Percentiles rank a stretch among this genome's conserved stretches.
Evolutionary conservation across 139 green algal species (phyloP).

Genomic region (Axilococcus clingmanii): DNA sequence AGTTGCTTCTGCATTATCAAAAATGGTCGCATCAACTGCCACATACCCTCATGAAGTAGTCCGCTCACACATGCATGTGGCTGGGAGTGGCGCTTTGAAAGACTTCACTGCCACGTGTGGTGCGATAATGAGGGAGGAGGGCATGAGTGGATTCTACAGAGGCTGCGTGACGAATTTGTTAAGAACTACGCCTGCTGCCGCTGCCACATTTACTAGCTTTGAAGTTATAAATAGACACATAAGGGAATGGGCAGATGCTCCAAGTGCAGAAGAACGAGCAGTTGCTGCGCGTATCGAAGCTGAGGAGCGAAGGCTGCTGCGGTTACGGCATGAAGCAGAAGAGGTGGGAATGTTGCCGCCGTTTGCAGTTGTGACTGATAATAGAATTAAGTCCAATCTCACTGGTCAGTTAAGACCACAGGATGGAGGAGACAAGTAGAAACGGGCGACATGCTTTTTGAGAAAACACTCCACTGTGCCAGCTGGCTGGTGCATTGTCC

Average conservation of each 20-base stretch:
- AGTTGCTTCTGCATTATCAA: constrained; percentile 66
- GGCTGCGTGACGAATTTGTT: constrained; percentile 88
- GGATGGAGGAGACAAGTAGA: not conserved
- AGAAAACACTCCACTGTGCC: not conserved
- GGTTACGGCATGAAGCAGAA: constrained; percentile 1
- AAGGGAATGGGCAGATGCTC: constrained; percentile 17
- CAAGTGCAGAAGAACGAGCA: not conserved
- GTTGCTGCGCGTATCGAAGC: not conserved
- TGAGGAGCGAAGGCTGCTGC: not conserved
- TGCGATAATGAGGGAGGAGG: constrained; percentile 45
- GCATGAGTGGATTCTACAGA: constrained; percentile 59
- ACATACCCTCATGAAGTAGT: constrained; percentile 98
- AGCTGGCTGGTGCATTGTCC: too few species aligned
- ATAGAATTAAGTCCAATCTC: not conserved
- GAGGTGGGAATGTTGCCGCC: constrained; percentile 5
- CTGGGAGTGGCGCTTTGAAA: constrained; percentile 57
- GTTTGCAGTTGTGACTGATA: constrained; percentile 1
- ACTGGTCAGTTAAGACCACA: not conserved
- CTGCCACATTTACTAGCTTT: constrained; percentile 95
- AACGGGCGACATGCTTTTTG: not conserved
- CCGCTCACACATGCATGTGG: constrained; percentile 83
- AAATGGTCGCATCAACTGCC: constrained; percentile 88
- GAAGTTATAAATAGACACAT: constrained; percentile 83
- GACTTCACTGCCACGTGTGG: constrained; percentile 40
- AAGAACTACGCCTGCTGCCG: constrained; percentile 89